Base-by-base conservation (phyloP, 257 asterid genomes). In the Haberlea rhodopensis region DNA sequence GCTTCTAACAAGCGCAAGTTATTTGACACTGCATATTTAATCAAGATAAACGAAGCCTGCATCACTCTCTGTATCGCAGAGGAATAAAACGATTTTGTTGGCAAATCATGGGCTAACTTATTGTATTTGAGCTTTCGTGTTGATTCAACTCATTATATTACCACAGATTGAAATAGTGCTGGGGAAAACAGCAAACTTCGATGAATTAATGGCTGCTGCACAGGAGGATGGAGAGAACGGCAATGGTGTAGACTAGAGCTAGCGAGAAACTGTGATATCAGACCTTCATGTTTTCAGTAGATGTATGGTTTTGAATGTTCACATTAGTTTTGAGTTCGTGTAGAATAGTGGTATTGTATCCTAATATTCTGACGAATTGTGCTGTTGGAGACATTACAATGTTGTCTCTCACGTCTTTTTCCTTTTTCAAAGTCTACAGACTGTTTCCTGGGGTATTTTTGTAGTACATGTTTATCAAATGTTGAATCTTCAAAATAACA, bases 141-240 rank as follows among this genome's bases (percentile, higher is more conserved):
- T 40, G 13, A 40, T 13, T 11, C 23, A 3, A 64, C 4, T 20
- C 20, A 58, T n/a, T 40, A 21, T 53, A 43, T 23, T 53, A 16
- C 53, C 76, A 19, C 87, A 89, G 94, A 87, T 89, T 61, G 95
- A 87, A 74, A 72, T 89, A 27, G 75, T 80, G 22, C 81, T 87
- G 70, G 94, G 82, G 69, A 89, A 89, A 71, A 81, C 94, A 4
- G 82, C 79, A 26, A 87, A 89, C 43, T 89, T 87, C 24, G 94
- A 89, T 31, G 89, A 78, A 51, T 69, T 88, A 57, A 88, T 84
- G 88, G 88, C 87, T 23, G 78, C 82, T 16, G 81, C 87, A 3
- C 79, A 74, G 68, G 86, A 75, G 55, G 82, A 45, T 27, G 62
- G 73, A 60, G 91, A 84, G 65, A 69, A 68, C 19, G 89, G 67